phyloP scores from a whole-genome alignment of 2,329 filamentous ascomycete genomes.

The Thelonectria rubi region DNA sequence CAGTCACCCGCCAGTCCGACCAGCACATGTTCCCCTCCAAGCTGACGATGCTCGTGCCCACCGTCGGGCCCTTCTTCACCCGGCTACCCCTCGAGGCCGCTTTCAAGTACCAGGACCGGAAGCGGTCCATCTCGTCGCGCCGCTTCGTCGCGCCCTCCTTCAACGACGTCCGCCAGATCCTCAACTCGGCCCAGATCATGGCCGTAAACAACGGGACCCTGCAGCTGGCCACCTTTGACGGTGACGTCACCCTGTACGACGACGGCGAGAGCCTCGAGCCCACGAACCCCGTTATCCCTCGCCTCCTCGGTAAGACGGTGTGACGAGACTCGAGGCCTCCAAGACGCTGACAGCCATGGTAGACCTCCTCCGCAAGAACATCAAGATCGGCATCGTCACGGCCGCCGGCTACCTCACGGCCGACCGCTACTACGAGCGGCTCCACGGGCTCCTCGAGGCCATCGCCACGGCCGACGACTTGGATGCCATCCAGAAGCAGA shows the following conservation, averaged over 20 bases:
- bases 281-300: slow-evolving; percentile 78
- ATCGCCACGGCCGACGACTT: slow-evolving; percentile 69
- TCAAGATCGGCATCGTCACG: slow-evolving; percentile 93
- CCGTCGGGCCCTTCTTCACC: slow-evolving; percentile 94
- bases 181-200: slow-evolving; percentile 96
- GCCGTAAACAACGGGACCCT: slow-evolving; percentile 82
- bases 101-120: slow-evolving; percentile 88
- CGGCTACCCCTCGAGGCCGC: slow-evolving; percentile 85
- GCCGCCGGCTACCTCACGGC: slow-evolving; percentile 94
- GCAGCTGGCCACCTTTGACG: slow-evolving; percentile 93
- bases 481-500: slow-evolving; percentile 73
- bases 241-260: slow-evolving; percentile 95
- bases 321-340: too few species aligned
- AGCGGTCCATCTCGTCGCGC: slow-evolving; percentile 86
- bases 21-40: slow-evolving; percentile 80
- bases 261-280: slow-evolving; percentile 83
- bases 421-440: slow-evolving; percentile 83
- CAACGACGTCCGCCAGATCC: slow-evolving; percentile 91
- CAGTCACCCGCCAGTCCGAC: slow-evolving; percentile 76
- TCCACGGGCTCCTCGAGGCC: slow-evolving; percentile 87
- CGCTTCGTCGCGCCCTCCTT: slow-evolving; percentile 96
- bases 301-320: slow-evolving; percentile 57
- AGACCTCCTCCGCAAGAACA: slow-evolving; percentile 78
- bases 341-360: too few species aligned
- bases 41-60: slow-evolving; percentile 89